Evolutionary conservation across 805 yeast genomes (phyloP).

Genomic region (Metahyphopichia silvanorum): DNA sequence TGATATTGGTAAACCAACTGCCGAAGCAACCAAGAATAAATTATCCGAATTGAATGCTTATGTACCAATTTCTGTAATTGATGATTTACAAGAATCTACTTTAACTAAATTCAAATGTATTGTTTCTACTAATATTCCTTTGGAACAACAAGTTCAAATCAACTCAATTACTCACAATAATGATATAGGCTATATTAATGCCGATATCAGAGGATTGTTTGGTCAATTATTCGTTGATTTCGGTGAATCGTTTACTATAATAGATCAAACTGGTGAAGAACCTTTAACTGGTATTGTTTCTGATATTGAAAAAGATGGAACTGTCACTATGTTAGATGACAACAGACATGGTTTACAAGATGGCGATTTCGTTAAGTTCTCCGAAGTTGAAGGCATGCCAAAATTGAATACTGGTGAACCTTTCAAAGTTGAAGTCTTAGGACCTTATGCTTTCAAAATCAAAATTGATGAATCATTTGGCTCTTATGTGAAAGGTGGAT

Average conservation of each 20-base stretch:
- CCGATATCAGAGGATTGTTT: constrained; percentile 84
- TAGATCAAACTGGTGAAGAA: constrained; percentile 92
- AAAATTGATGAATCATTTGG: constrained; percentile 56
- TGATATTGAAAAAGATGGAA: constrained; percentile 82
- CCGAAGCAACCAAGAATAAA: constrained; percentile 60
- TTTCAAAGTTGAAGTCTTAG: constrained; percentile 76
- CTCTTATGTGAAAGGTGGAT: constrained; percentile 75
- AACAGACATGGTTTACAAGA: constrained; percentile 91
- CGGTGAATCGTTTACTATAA: constrained; percentile 74
- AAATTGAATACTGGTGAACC: constrained; percentile 71
- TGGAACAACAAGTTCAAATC: constrained; percentile 73
- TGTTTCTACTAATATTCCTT: constrained; percentile 73
- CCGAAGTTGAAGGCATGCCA: constrained; percentile 80
- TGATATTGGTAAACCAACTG: constrained; percentile 81
- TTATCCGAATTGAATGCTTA: constrained; percentile 84
- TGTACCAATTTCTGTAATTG: constrained; percentile 75
- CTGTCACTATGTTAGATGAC: constrained; percentile 91
- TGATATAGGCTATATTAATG: constrained; percentile 74
- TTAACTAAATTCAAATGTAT: constrained; percentile 68
- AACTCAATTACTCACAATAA: constrained; percentile 71
- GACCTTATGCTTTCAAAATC: constrained; percentile 91
- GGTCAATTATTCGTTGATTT: constrained; percentile 89
- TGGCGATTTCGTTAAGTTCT: constrained; percentile 83
- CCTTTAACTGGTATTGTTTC: constrained; percentile 84
- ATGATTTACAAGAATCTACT: constrained; percentile 50